Conservation (phyloP, 768 basidiomycete species). For the Gymnopilus junonius region DNA sequence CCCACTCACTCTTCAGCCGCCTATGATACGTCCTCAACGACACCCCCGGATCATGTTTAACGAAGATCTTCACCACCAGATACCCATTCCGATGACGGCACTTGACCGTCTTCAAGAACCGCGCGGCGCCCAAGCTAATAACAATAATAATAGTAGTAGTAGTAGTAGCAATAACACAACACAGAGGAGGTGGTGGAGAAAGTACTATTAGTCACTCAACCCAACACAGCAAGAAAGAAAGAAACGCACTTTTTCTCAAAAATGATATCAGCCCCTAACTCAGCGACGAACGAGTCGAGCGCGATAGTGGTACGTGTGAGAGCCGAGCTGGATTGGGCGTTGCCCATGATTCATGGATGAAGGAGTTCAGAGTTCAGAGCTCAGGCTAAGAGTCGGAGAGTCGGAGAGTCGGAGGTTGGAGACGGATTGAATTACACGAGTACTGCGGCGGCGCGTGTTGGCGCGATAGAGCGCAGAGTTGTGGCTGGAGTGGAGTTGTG, state of each 20-base stretch:
- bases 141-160: no score
- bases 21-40: slow-evolving; percentile 76
- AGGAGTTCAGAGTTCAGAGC: background rate
- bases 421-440: background rate
- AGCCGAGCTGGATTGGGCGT: slow-evolving; percentile 71
- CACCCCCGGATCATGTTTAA: slow-evolving; percentile 89
- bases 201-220: slow-evolving; percentile 35
- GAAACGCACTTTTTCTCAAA: slow-evolving; percentile 86
- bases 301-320: slow-evolving; percentile 78
- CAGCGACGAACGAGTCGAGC: slow-evolving; percentile 88
- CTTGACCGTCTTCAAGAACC: slow-evolving; percentile 79
- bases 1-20: slow-evolving; percentile 70
- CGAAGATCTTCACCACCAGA: slow-evolving; percentile 92
- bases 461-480: no score
- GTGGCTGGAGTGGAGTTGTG: no score
- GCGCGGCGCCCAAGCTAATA: slow-evolving; percentile 1
- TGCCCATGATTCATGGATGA: slow-evolving; percentile 78
- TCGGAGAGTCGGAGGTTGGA: background rate
- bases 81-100: slow-evolving; percentile 84
- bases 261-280: slow-evolving; percentile 78
- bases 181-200: slow-evolving; percentile 77
- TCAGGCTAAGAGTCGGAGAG: background rate
- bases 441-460: no score
- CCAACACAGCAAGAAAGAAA: background rate
- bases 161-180: no score